Evolutionary conservation across 176 grass and related monocot species (phyloP), one percentile per base, ranked within the genome.

Genomic region (Areca catechu): DNA sequence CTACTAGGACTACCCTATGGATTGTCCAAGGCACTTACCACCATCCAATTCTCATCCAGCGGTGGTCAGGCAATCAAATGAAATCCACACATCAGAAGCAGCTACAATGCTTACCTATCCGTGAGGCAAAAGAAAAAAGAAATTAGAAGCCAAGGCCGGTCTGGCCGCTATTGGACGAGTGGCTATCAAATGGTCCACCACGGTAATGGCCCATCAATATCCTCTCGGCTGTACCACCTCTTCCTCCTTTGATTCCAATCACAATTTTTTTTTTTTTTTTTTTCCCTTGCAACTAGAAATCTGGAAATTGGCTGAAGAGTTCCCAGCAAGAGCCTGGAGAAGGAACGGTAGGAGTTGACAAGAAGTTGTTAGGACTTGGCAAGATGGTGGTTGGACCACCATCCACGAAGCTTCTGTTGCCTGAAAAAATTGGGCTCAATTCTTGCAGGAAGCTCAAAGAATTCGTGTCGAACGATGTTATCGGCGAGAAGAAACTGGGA

Each of bases 401-500:
- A 37, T 67, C 72, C 50, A 66, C 15, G 1, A 49, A 56, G 55
- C 22, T 66, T 5, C 12, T 43, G 51, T 51, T 54, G 70, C 24
- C 34, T 17, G 53, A 52, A n/a, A 98, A 73, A 60, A 88, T 77
- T 0, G 94, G 94, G 70, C 80, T 98, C 17, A 83, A 59, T 50
- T 93, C 88, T 54, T 88, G 74, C 30, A 98, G 69, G 67, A 83
- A 88, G 63, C 76, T 80, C 51, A 93, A 22, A 65, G 49, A 28
- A 63, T 56, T 80, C 9, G 76, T 24, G 69, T 98, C 94, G 51
- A 85, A 92, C 1, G 77, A 62, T 5, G 34, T 43, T 14, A 71
- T 66, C 23, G 94, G 88, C 19, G 84, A 92, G 84, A 98, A 98
- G 24, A 76, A 55, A 3, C 67, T 76, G 0, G 81, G 83, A 0